Conservation (phyloP, 1,139 yeast species). For the Suhomyces terraborum region DNA sequence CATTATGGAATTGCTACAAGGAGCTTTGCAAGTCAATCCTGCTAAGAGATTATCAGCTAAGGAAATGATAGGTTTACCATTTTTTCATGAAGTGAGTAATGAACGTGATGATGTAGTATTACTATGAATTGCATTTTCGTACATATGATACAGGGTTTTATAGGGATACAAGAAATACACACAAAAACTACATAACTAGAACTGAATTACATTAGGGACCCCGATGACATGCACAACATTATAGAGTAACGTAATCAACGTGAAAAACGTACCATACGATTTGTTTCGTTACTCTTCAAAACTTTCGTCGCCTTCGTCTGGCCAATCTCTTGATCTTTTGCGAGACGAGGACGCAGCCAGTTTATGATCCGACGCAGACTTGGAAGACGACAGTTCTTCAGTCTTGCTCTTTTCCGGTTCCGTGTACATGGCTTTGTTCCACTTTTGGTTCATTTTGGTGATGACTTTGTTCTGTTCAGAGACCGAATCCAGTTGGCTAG, state of each 20-base stretch:
- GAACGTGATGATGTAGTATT: slow-evolving; percentile 43
- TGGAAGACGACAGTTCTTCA: neutral
- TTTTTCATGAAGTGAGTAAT: slow-evolving; percentile 46
- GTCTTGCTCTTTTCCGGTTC: slow-evolving; percentile 7
- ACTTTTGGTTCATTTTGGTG: slow-evolving; percentile 37
- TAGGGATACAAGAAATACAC: slow-evolving; percentile 15
- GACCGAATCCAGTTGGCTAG: slow-evolving; percentile 11
- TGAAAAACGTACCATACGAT: too few species aligned
- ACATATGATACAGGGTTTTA: slow-evolving; percentile 14
- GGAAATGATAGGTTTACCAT: slow-evolving; percentile 56
- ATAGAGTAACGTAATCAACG: neutral
- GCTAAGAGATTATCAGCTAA: slow-evolving; percentile 55
- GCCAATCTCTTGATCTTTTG: slow-evolving; percentile 26
- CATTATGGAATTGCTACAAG: slow-evolving; percentile 55
- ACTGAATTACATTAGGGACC: slow-evolving; percentile 5
- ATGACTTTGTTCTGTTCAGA: slow-evolving; percentile 39
- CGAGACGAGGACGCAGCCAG: slow-evolving; percentile 1
- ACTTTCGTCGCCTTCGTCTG: slow-evolving; percentile 24
- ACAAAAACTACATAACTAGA: slow-evolving; percentile 8
- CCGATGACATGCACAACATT: slow-evolving; percentile 1
- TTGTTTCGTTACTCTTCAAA: slow-evolving; percentile 24
- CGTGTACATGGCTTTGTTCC: slow-evolving; percentile 32
- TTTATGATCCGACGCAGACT: neutral
- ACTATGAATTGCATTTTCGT: slow-evolving; percentile 20
- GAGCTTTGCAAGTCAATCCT: slow-evolving; percentile 60